A percentile compares a stretch with the other conserved stretches of the same genome.
Evolutionary conservation across 2,329 filamentous ascomycete genomes (phyloP).

Genomic region (Akanthomyces dipterigenus): DNA sequence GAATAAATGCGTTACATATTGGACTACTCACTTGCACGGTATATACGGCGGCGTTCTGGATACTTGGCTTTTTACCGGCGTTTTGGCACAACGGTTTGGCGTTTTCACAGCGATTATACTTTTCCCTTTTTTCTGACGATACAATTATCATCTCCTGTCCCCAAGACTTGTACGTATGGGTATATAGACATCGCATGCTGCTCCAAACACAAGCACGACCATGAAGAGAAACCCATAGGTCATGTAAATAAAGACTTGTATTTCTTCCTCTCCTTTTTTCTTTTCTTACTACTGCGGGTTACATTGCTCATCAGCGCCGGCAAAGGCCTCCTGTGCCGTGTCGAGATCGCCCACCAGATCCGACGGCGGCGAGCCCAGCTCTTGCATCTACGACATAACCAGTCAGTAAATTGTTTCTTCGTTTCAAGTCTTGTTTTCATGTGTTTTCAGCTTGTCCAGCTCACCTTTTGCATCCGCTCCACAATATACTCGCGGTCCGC

Average conservation of each 20-base stretch:
- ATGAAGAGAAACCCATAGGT: not conserved
- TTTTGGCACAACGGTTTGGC: not conserved
- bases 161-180: conserved; percentile 16
- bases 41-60: not conserved
- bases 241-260: not conserved
- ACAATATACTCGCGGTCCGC: conserved; percentile 87
- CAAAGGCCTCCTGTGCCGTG: conserved; percentile 67
- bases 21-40: not conserved
- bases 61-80: not conserved
- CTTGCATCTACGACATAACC: conserved; percentile 77
- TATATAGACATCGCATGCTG: conserved; percentile 20
- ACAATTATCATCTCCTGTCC: not conserved
- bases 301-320: conserved; percentile 54
- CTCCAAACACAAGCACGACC: not conserved
- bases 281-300: conserved; percentile 46
- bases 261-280: not conserved
- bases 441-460: conserved; percentile 17
- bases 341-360: conserved; percentile 89
- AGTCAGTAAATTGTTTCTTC: not conserved
- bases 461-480: conserved; percentile 94
- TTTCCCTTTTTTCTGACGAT: not conserved
- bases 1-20: not conserved
- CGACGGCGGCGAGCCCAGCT: conserved; percentile 78
- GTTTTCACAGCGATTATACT: not conserved
- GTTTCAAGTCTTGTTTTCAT: not conserved